A percentile compares a stretch with the other conserved stretches of the same genome.
Conservation (phyloP, 345 rosid species). For the Xanthoceras sorbifolium region DNA sequence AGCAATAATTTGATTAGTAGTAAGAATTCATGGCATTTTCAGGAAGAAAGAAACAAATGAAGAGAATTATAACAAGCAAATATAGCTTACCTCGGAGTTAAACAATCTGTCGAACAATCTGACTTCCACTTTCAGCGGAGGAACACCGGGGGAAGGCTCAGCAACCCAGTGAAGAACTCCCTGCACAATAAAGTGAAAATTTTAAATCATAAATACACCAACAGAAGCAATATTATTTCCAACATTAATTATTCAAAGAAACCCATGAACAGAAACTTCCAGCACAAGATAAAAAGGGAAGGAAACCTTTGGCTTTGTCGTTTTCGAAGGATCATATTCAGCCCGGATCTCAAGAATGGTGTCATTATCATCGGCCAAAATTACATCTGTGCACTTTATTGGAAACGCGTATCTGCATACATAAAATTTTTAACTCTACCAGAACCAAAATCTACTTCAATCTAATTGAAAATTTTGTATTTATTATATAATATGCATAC, state of each 20-base stretch:
- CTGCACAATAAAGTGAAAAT: slow-evolving; percentile 30
- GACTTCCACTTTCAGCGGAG: slow-evolving; percentile 83
- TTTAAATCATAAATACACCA: not conserved
- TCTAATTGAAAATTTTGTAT: not conserved
- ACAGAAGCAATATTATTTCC: not conserved
- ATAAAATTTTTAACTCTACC: not conserved
- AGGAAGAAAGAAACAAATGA: not conserved
- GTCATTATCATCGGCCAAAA: slow-evolving; percentile 77
- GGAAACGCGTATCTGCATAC: slow-evolving; percentile 66
- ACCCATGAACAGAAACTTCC: slow-evolving; percentile 10
- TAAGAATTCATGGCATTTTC: slow-evolving; percentile 1
- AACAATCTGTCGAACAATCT: slow-evolving; percentile 90
- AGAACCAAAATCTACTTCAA: slow-evolving; percentile 3
- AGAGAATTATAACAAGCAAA: not conserved
- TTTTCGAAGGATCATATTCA: slow-evolving; percentile 84
- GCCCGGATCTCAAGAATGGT: slow-evolving; percentile 71
- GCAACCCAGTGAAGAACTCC: slow-evolving; percentile 98
- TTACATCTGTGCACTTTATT: slow-evolving; percentile 63
- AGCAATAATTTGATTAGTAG: slow-evolving; percentile 20
- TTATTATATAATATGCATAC: slow-evolving; percentile 32
- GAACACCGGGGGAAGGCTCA: slow-evolving; percentile 61
- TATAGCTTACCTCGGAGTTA: slow-evolving; percentile 65
- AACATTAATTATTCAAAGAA: not conserved
- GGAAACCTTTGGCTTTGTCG: slow-evolving; percentile 84
- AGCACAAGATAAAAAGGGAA: not conserved